Evolutionary conservation across 2,329 filamentous ascomycete species (phyloP), one percentile per base, ranked within the genome.

Genomic region (Amauroascus verrucosus): DNA sequence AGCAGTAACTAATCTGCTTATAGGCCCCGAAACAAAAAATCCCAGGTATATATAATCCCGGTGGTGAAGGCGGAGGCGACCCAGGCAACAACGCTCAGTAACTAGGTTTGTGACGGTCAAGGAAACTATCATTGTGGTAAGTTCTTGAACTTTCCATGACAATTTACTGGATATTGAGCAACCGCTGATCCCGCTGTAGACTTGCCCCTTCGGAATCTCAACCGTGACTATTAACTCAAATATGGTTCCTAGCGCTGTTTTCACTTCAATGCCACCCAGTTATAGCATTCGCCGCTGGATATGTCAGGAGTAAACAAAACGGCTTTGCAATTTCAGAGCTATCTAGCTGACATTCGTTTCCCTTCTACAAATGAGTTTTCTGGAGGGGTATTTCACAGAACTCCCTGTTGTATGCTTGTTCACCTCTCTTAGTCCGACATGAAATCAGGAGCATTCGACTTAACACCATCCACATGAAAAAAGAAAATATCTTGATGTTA

Each of bases 31-130:
- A 24, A n/a, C 48, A 38, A 35, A 44, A 54, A 16, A n/a, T 26
- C 16, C 40, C 48, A 30, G 37, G 18, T n/a, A 37, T 24, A 18
- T 20, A 20, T 9, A 30, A 30, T 32, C 24, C 48, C 20, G 49
- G 26, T 14, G 40, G 13, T 33, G 48, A 46, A 11, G 56, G 58
- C 5, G 35, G 3, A 8, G 47, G 47, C 22, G 48, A 24, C 5
- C 40, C 18, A n/a, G 47, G 47, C 18, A 49, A 40, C 20, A 49
- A 40, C 20, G 33, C 45, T 66, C 63, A 11, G 64, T 65, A 16
- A 67, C 65, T n/a, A 63, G 67, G 33, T 69, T 66, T 26, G 62
- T 62, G 32, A 64, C 62, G 13, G 60, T 65, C 48, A 66, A 63
- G 33, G 65, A 66, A 51, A 68, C 66, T 38, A 65, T 69, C 55